Percentiles rank a stretch among this genome's conserved stretches.
Conservation (phyloP, 306 rosid genomes). For the Cucumis hystrix region DNA sequence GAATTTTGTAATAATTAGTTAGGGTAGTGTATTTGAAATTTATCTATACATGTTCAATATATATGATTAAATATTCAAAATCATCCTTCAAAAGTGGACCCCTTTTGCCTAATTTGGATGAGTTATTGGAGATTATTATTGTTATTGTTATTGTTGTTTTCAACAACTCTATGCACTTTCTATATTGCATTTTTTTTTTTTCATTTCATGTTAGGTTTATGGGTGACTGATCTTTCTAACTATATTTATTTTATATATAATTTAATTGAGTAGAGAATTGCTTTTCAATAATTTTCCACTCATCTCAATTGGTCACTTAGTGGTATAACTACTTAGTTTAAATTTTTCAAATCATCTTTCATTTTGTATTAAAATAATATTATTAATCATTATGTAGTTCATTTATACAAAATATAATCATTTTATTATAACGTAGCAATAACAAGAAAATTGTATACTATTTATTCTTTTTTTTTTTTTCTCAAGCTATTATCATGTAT, state of each 20-base stretch:
- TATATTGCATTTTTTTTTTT: not conserved
- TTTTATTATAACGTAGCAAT: too few species aligned
- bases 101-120: not conserved
- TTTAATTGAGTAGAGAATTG: not conserved
- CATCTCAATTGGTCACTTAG: not conserved
- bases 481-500: not conserved
- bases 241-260: not conserved
- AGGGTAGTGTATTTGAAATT: too few species aligned
- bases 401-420: too few species aligned
- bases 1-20: too few species aligned
- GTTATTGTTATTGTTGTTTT: not conserved
- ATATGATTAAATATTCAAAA: not conserved
- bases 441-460: too few species aligned
- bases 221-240: not conserved
- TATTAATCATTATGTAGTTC: not conserved
- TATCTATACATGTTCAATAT: too few species aligned
- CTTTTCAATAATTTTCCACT: not conserved
- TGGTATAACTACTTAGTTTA: not conserved
- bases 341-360: not conserved
- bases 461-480: too few species aligned
- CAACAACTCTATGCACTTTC: not conserved
- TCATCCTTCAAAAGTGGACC: not conserved
- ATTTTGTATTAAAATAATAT: not conserved
- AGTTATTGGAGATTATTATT: not conserved
- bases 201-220: not conserved